These are phyloP conservation scores for Pezicula carpinea DNA, from an alignment of 2,329 filamentous ascomycete species.

Conservation along the genomic window DNA sequence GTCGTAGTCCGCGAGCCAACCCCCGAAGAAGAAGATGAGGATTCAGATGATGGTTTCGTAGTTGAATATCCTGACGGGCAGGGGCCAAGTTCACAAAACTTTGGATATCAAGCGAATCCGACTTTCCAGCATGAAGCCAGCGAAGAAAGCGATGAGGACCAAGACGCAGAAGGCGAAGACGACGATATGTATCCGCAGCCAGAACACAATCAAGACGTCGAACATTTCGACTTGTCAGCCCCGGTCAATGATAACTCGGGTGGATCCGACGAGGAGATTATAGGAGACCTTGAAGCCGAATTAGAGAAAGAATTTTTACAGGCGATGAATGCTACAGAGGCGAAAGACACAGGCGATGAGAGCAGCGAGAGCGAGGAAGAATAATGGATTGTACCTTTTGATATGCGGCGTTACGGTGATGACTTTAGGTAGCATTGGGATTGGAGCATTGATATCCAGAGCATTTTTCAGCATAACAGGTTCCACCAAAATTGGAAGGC, in stretches of 20 bases:
- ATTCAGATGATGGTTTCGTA: slow-evolving; percentile 52
- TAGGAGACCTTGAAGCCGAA: slow-evolving; percentile 29
- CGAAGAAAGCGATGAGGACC: slow-evolving; percentile 39
- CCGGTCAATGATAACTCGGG: slow-evolving; percentile 37
- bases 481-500: too few species aligned
- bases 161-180: slow-evolving; percentile 43
- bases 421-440: too few species aligned
- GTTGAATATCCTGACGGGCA: slow-evolving; percentile 56
- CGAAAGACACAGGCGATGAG: slow-evolving; percentile 15
- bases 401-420: too few species aligned
- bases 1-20: slow-evolving; percentile 22
- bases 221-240: slow-evolving; percentile 47
- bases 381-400: slow-evolving; percentile 8
- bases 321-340: too few species aligned
- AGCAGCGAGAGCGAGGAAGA: slow-evolving; percentile 32
- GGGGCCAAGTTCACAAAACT: slow-evolving; percentile 33
- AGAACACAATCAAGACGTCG: slow-evolving; percentile 29
- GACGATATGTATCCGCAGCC: slow-evolving; percentile 32
- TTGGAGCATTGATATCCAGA: too few species aligned
- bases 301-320: slow-evolving; percentile 26
- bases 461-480: too few species aligned
- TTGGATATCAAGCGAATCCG: slow-evolving; percentile 21
- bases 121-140: slow-evolving; percentile 20
- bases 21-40: slow-evolving; percentile 35
- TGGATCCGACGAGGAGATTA: slow-evolving; percentile 25